Conservation (phyloP, 2,329 filamentous ascomycete genomes). For the Ophiostoma himal-ulmi region DNA sequence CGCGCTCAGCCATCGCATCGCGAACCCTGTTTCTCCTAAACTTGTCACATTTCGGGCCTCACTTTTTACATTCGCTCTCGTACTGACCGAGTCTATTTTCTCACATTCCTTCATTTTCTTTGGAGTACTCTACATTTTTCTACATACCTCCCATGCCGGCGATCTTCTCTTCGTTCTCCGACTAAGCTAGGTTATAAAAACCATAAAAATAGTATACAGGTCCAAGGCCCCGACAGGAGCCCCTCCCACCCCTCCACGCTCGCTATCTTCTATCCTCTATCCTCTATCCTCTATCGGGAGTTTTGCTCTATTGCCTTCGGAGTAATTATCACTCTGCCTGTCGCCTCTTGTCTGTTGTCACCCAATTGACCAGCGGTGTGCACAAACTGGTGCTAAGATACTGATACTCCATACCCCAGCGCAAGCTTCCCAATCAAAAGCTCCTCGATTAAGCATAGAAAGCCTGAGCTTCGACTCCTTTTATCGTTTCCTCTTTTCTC, state of each 20-base stretch:
- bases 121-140: not conserved
- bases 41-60: not conserved
- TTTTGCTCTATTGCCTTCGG: not conserved
- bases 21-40: not conserved
- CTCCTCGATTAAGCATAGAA: constrained; percentile 2
- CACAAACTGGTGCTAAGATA: not conserved
- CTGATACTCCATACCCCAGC: not conserved
- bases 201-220: not conserved
- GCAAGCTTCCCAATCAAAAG: constrained; percentile 14
- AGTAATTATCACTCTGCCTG: not conserved
- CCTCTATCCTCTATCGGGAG: too few relatives aligned
- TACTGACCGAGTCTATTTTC: not conserved
- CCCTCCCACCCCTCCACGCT: constrained; percentile 14
- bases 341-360: not conserved
- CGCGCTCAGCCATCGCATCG: not conserved
- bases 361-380: constrained; percentile 13
- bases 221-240: not conserved
- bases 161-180: not conserved
- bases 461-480: constrained; percentile 2
- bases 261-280: not conserved
- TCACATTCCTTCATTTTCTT: not conserved
- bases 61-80: constrained; percentile 8
- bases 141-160: not conserved
- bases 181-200: constrained; percentile 3
- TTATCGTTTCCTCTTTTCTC: constrained; percentile 7